Conservation (phyloP, 441 rosid species). For the Populus hybrid region DNA sequence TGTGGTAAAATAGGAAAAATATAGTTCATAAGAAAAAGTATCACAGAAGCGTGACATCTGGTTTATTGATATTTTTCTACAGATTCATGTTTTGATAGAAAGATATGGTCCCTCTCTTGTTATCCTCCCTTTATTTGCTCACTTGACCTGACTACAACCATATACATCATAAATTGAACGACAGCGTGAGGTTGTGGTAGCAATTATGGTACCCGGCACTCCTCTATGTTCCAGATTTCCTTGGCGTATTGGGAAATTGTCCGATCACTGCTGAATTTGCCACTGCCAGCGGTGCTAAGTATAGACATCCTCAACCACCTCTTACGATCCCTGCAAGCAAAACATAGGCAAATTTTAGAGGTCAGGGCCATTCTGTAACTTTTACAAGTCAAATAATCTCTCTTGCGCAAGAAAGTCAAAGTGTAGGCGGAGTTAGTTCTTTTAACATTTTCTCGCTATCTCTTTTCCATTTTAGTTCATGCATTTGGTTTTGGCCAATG, state of each 20-base stretch:
- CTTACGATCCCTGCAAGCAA: slow-evolving; percentile 59
- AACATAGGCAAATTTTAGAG: neutral
- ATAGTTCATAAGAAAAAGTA: neutral
- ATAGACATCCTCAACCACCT: slow-evolving; percentile 91
- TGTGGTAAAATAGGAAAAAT: neutral
- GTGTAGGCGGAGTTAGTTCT: no score
- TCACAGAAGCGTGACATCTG: slow-evolving; percentile 7
- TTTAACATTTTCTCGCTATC: neutral
- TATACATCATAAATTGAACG: neutral
- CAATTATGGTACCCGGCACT: slow-evolving; percentile 63
- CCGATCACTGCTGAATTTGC: slow-evolving; percentile 88
- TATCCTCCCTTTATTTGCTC: neutral
- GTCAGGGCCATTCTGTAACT: neutral
- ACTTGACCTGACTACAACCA: neutral
- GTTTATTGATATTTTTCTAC: slow-evolving; percentile 4
- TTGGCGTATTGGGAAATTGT: slow-evolving; percentile 83
- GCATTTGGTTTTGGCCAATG: neutral
- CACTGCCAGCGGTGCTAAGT: slow-evolving; percentile 87
- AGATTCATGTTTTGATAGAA: neutral
- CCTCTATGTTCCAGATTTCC: slow-evolving; percentile 87
- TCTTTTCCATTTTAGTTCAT: neutral
- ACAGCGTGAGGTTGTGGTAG: neutral
- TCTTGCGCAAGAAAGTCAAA: neutral
- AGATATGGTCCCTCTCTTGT: neutral
- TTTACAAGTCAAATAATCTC: neutral